Evolutionary conservation across 352 stramenopile genomes (phyloP), one percentile per base, ranked within the genome.

Genomic region (Globisporangium ultimum): DNA sequence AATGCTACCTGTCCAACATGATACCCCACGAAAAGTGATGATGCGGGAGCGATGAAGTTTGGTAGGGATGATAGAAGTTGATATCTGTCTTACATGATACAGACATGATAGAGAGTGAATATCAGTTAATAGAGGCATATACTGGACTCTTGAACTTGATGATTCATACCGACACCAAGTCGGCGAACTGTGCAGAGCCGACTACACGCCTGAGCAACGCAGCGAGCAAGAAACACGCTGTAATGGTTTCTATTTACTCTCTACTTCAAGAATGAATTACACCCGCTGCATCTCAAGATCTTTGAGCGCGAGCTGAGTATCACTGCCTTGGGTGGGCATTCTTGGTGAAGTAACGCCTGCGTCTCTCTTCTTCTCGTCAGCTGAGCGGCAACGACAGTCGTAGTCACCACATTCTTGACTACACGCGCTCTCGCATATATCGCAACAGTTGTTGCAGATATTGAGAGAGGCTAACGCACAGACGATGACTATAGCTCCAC

Each of bases 271-370:
- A 32, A 32, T 6, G 5, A 32, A 32, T 43, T 40, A 60, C 18
- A 60, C 55, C 1, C 55, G 55, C 11, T 60, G 55, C 46, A 54
- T 60, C 14, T 54, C 55, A 4, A 48, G 46, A 38, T 54, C 46
- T 18, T 28, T 53, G 14, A 20, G 24, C 17, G 12, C 51, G 13
- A 41, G 36, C 15, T 51, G 42, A 3, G 17, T n/a, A 28, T 45
- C 24, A 32, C 5, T 32, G 24, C 24, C 24, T 43, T 43, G 38
- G 3, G 38, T 2, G 38, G 10, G 8, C 14, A 2, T 43, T 8
- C 24, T 32, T 32, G 24, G 24, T 32, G 24, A 32, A 32, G 24
- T 32, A 5, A 32, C 38, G 8, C 38, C 10, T 43, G 38, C 14
- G 38, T 17, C 38, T 43, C 11, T 13, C 38, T 43, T 43, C 11